phyloP scores from a whole-genome alignment of 352 stramenopile species.

The Phytopythium cucurbitacearum region DNA sequence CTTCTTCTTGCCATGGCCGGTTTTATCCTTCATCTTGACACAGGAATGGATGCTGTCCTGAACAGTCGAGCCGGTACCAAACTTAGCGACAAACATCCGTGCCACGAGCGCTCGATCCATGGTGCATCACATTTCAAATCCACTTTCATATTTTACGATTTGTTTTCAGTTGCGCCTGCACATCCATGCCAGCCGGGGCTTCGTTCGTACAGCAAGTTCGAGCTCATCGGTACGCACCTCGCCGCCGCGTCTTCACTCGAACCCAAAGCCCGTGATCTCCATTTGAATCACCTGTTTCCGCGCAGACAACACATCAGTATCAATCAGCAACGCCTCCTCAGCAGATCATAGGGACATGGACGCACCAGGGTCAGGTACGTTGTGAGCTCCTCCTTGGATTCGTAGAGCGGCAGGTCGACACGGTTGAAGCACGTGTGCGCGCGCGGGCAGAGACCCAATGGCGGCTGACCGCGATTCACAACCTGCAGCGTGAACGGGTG shows the following conservation, averaged over 20 bases:
- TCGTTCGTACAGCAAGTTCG: no score
- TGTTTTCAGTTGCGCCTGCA: no score
- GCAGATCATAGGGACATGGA: conserved; percentile 19
- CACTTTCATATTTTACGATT: no score
- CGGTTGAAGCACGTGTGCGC: conserved; percentile 89
- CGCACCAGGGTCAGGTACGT: conserved; percentile 82
- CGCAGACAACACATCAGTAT: conserved; percentile 48
- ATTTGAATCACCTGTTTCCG: conserved; percentile 65
- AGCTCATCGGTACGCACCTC: neutral
- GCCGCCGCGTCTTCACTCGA: conserved; percentile 39
- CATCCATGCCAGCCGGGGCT: no score
- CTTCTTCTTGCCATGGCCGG: neutral
- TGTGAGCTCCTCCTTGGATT: conserved; percentile 79
- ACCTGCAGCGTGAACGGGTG: conserved; percentile 80
- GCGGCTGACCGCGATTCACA: conserved; percentile 35
- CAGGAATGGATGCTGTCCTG: no score
- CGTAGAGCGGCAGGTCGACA: conserved; percentile 80
- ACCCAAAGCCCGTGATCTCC: conserved; percentile 75
- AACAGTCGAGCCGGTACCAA: no score
- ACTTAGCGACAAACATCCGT: no score
- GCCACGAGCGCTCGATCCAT: no score
- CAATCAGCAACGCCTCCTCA: neutral
- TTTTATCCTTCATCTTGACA: no score
- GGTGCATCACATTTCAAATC: no score
- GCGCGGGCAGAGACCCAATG: conserved; percentile 61